These are phyloP conservation scores for Aureobasidium sp. DNA, from an alignment of 2,329 filamentous ascomycete genomes.

Conservation along the genomic window DNA sequence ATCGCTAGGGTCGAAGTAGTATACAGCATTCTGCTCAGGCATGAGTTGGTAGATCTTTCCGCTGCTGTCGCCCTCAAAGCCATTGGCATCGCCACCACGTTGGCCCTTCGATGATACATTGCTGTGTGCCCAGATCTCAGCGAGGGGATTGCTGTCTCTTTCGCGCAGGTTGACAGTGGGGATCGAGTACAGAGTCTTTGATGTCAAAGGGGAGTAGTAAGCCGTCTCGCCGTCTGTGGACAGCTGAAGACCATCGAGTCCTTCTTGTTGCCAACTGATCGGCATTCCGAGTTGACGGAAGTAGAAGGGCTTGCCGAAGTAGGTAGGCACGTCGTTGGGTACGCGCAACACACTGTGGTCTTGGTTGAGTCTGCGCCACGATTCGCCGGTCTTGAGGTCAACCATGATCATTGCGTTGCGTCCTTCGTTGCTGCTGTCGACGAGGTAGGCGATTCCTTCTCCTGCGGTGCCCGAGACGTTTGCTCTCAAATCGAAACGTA, in stretches of 20 bases:
- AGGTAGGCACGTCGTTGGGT: slow-evolving; percentile 22
- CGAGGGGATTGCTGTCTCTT: slow-evolving; percentile 24
- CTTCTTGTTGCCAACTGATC: slow-evolving; percentile 21
- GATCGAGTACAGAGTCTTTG: slow-evolving; percentile 27
- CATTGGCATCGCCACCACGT: slow-evolving; percentile 38
- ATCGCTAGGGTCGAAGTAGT: slow-evolving; percentile 34
- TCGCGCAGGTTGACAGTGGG: slow-evolving; percentile 25
- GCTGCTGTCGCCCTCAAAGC: slow-evolving; percentile 37
- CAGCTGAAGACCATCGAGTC: slow-evolving; percentile 37
- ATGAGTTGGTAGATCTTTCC: slow-evolving; percentile 40
- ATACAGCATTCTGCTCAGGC: slow-evolving; percentile 38
- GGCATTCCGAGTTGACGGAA: slow-evolving; percentile 20
- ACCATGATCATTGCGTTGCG: slow-evolving; percentile 40
- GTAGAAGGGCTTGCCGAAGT: slow-evolving; percentile 26
- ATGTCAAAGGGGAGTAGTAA: slow-evolving; percentile 36
- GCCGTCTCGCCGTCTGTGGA: slow-evolving; percentile 35
- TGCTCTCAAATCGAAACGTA: slow-evolving; percentile 38
- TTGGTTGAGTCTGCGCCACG: slow-evolving; percentile 32
- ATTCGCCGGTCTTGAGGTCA: slow-evolving; percentile 33
- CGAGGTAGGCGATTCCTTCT: slow-evolving; percentile 36
- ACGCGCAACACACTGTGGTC: slow-evolving; percentile 25
- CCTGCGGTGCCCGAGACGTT: slow-evolving; percentile 30
- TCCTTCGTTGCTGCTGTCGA: slow-evolving; percentile 38
- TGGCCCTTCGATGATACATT: slow-evolving; percentile 40
- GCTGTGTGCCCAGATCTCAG: slow-evolving; percentile 34